Percentiles rank a stretch among this genome's conserved stretches.
These are phyloP conservation scores for Calcarisporium arbuscula DNA, from an alignment of 2,329 filamentous ascomycete species.

Conservation along the genomic window DNA sequence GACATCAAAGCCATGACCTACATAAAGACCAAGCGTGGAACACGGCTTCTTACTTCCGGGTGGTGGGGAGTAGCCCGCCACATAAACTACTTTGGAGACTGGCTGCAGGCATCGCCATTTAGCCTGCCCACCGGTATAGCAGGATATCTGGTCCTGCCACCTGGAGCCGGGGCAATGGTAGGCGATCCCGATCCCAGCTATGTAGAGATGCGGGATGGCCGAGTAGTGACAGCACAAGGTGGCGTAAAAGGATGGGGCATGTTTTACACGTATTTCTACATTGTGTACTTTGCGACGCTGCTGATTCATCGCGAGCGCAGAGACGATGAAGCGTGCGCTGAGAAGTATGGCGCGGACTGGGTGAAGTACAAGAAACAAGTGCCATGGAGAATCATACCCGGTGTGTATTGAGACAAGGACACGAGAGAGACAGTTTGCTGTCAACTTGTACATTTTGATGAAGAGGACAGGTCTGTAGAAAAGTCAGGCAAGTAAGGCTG, in stretches of 20 bases:
- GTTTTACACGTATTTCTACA: conserved; percentile 85
- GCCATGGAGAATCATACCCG: conserved; percentile 71
- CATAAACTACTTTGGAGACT: conserved; percentile 92
- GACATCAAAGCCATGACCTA: conserved; percentile 69
- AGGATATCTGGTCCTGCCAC: conserved; percentile 63
- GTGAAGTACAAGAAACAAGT: conserved; percentile 75
- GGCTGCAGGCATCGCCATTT: conserved; percentile 84
- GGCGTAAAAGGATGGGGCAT: conserved; percentile 74
- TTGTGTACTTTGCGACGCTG: conserved; percentile 79
- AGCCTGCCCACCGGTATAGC: conserved; percentile 76
- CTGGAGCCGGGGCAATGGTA: conserved; percentile 27
- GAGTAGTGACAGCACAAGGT: conserved; percentile 61
- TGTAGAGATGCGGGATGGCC: conserved; percentile 48
- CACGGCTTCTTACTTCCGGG: conserved; percentile 70
- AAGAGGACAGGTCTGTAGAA: too few relatives aligned
- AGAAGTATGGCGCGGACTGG: conserved; percentile 89
- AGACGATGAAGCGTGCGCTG: conserved; percentile 79
- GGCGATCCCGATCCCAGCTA: conserved; percentile 43
- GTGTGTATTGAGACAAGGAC: conserved; percentile 64
- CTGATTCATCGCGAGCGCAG: conserved; percentile 76
- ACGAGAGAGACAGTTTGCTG: too few relatives aligned
- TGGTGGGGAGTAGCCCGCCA: conserved; percentile 90
- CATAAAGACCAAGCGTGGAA: conserved; percentile 75
- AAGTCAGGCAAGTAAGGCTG: too few relatives aligned
- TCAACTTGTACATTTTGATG: too few relatives aligned